Conservation (phyloP, 1,284 basidiomycete genomes). For the Papiliotrema nemorosa region DNA sequence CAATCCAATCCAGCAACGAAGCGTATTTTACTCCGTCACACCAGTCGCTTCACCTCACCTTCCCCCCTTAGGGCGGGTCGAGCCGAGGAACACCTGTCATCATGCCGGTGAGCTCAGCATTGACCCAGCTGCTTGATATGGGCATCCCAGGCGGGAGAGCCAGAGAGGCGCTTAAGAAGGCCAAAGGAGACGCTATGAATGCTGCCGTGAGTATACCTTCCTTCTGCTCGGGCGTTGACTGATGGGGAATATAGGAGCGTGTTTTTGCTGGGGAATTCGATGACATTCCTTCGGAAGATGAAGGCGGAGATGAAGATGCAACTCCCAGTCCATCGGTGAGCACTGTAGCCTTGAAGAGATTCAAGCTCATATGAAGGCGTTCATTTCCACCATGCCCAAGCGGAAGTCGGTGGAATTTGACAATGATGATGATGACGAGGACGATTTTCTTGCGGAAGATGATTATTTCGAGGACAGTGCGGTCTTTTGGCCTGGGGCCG, state of each 20-base stretch:
- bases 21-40: too few relatives aligned
- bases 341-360: background rate
- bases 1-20: too few relatives aligned
- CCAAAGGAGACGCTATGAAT: conserved; percentile 75
- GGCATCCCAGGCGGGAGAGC: conserved; percentile 74
- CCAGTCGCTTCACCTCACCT: background rate
- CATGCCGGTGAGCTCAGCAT: conserved; percentile 16
- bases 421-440: too few relatives aligned
- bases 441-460: too few relatives aligned
- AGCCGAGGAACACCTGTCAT: too few relatives aligned
- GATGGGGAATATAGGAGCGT: conserved; percentile 31
- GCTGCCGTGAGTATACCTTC: conserved; percentile 67
- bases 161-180: conserved; percentile 66
- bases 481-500: too few relatives aligned
- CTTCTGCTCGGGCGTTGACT: background rate
- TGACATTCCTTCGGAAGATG: conserved; percentile 53
- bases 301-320: conserved; percentile 39
- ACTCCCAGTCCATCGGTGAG: too few relatives aligned
- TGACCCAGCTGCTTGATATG: conserved; percentile 39
- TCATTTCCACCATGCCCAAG: too few relatives aligned
- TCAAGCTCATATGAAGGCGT: background rate
- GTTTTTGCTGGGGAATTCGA: conserved; percentile 69
- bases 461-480: too few relatives aligned
- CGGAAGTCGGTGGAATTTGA: too few relatives aligned
- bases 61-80: too few relatives aligned